Evolutionary conservation across 2,329 filamentous ascomycete species (phyloP), one percentile per base, ranked within the genome.

Genomic region (Calonectria hongkongensis): DNA sequence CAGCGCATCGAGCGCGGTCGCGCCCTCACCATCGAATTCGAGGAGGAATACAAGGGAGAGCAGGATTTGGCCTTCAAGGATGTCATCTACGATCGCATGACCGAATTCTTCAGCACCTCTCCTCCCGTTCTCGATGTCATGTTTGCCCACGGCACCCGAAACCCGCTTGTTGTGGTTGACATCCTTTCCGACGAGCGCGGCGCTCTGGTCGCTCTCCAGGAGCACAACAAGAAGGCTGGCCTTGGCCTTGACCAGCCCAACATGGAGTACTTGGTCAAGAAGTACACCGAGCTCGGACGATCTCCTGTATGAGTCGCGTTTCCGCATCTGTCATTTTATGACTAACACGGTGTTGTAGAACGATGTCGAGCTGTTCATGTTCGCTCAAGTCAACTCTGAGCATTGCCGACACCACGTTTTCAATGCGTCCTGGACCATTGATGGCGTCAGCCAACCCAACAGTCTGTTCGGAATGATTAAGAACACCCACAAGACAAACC

Each of bases 341-440:
- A 62, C 76, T 79, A 70, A 79, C 74, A 27, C 13, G n/a, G 21
- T 73, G 71, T 66, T 62, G 66, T 66, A 79, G 78, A 79, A 95
- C 73, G 97, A 98, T 83, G 94, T 98, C 54, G 97, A 99, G 86
- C 89, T 98, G 27, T 98, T 98, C 89, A 98, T 98, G 97, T 99
- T 98, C 84, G 96, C 96, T 18, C 97, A 99, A 86, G 96, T 99
- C 83, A 98, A 98, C 87, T 98, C 96, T 3, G 97, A 99, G 88
- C 96, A 98, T 85, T 98, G 89, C 77, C 88, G 89, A 28, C 89
- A 90, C 83, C 98, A 98, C 88, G 94, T 97, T 79, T 99, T 99
- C 90, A 99, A 99, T 84, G 96, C 97, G 33, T 93, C 92, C 72
- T 99, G 97, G 95, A 97, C 93, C 18, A 97, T 99, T 79, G 96